Percentiles rank a stretch among this genome's conserved stretches.
Evolutionary conservation across 345 rosid genomes (phyloP).

Genomic region (Bruguiera parviflora): DNA sequence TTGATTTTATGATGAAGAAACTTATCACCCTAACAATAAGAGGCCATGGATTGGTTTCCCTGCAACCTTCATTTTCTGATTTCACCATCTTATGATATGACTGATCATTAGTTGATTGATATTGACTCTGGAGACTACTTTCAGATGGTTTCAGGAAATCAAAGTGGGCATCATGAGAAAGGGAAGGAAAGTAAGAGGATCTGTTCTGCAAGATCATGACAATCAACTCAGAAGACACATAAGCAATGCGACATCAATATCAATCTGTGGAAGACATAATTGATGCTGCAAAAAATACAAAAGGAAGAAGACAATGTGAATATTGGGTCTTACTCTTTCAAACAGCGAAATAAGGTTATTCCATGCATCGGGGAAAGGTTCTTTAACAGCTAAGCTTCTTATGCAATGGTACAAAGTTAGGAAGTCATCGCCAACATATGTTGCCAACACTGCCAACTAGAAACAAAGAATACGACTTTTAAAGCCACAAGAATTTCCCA

Average conservation of each 20-base stretch:
- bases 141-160: conserved; percentile 60
- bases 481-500: background rate
- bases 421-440: conserved; percentile 80
- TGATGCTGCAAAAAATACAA: background rate
- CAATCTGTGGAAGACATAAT: conserved; percentile 6
- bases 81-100: conserved; percentile 22
- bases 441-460: conserved; percentile 88
- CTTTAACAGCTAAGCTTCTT: conserved; percentile 91
- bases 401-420: conserved; percentile 86
- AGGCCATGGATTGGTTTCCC: conserved; percentile 50
- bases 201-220: conserved; percentile 61
- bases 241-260: background rate
- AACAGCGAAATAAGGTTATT: conserved; percentile 69
- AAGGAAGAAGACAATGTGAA: background rate
- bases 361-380: conserved; percentile 88
- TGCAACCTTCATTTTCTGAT: conserved; percentile 24
- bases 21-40: conserved; percentile 60
- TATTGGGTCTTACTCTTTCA: conserved; percentile 59
- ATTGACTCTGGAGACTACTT: conserved; percentile 15
- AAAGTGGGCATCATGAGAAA: conserved; percentile 41
- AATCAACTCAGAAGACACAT: conserved; percentile 27
- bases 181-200: conserved; percentile 41
- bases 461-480: conserved; percentile 9
- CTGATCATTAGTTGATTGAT: conserved; percentile 22
- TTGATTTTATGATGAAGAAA: conserved; percentile 64